A percentile compares a stretch with the other conserved stretches of the same genome.
Conservation (phyloP, 2,329 filamentous ascomycete species). For the Fusarium beomiforme region DNA sequence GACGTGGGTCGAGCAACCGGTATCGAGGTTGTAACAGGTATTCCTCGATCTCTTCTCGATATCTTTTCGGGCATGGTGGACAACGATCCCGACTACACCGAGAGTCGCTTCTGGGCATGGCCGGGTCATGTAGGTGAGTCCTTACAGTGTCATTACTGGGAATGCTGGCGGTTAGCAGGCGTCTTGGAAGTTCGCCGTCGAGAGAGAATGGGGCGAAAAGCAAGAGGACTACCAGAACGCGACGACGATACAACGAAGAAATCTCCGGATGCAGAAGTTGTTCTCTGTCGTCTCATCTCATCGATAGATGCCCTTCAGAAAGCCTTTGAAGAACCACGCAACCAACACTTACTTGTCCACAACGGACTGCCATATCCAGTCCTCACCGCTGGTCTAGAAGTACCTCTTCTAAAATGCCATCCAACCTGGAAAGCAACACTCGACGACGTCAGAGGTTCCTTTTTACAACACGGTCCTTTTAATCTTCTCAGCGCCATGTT, state of each 20-base stretch:
- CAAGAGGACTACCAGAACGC: background rate
- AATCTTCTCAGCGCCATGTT: conserved; percentile 24
- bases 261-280: conserved; percentile 22
- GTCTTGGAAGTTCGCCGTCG: conserved; percentile 38
- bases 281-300: conserved; percentile 36
- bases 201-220: conserved; percentile 15
- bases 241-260: background rate
- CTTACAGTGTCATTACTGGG: conserved; percentile 35
- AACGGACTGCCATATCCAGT: conserved; percentile 35
- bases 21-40: conserved; percentile 32
- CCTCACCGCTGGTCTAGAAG: conserved; percentile 32
- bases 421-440: conserved; percentile 29
- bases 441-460: conserved; percentile 14
- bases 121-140: conserved; percentile 37
- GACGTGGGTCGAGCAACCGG: conserved; percentile 14
- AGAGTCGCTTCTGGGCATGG: conserved; percentile 33
- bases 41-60: conserved; percentile 35
- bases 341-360: conserved; percentile 31
- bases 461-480: conserved; percentile 17
- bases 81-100: conserved; percentile 35
- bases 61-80: conserved; percentile 31
- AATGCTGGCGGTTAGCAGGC: conserved; percentile 35
- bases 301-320: conserved; percentile 37
- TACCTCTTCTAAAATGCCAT: conserved; percentile 25
- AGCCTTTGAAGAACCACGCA: conserved; percentile 32